Percentiles rank a stretch among this genome's conserved stretches.
These are phyloP conservation scores for Fraxinus excelsior DNA, from an alignment of 257 asterid species.

Conservation along the genomic window DNA sequence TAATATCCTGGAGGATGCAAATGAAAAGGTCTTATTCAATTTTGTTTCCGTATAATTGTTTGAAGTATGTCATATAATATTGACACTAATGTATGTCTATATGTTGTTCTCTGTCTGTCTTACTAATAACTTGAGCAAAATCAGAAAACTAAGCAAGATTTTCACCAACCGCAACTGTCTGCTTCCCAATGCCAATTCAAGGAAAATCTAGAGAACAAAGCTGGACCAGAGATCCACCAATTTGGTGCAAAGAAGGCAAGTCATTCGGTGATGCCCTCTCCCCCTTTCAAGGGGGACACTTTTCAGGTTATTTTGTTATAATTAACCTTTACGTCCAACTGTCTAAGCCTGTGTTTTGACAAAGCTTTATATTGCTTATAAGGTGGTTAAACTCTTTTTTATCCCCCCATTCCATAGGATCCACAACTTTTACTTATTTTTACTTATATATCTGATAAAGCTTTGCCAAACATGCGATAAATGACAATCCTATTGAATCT, in stretches of 20 bases:
- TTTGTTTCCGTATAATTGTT: not conserved
- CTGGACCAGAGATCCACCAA: slow-evolving; percentile 48
- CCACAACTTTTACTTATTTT: no score
- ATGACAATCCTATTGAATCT: not conserved
- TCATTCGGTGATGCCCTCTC: slow-evolving; percentile 10
- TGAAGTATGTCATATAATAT: not conserved
- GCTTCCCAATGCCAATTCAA: slow-evolving; percentile 45
- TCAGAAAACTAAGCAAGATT: slow-evolving; percentile 42
- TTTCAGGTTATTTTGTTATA: not conserved
- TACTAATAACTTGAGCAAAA: not conserved
- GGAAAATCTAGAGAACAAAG: slow-evolving; percentile 49
- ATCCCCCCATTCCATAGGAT: slow-evolving; percentile 30
- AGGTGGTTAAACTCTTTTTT: no score
- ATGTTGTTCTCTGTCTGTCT: not conserved
- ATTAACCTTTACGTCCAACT: not conserved
- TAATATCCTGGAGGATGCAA: slow-evolving; percentile 49
- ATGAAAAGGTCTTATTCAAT: slow-evolving; percentile 36
- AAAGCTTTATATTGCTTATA: not conserved
- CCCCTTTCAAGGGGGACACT: slow-evolving; percentile 2
- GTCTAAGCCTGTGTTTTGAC: not conserved
- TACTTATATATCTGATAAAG: no score
- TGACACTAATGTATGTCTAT: not conserved
- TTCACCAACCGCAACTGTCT: slow-evolving; percentile 40
- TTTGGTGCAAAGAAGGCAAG: slow-evolving; percentile 46
- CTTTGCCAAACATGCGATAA: not conserved